These are phyloP conservation scores for Populus alba DNA, from an alignment of 345 rosid genomes.

Conservation along the genomic window DNA sequence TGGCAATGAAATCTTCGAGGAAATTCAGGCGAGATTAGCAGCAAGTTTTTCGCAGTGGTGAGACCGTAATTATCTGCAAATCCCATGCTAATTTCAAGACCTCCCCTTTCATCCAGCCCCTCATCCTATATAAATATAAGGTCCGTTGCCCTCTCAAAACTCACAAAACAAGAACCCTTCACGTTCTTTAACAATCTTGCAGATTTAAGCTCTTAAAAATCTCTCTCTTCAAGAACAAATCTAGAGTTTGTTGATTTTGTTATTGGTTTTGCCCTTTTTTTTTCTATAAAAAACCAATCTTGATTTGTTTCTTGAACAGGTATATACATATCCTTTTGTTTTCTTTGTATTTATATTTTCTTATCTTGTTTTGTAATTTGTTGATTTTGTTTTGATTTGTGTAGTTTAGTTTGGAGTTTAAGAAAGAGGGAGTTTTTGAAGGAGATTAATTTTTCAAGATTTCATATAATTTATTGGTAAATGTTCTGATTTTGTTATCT, in stretches of 20 bases:
- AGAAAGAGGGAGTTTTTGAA: neutral
- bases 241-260: neutral
- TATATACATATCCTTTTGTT: neutral
- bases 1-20: neutral
- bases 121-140: neutral
- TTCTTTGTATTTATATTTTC: neutral
- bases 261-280: neutral
- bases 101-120: neutral
- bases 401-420: neutral
- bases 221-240: neutral
- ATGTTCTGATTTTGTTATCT: neutral
- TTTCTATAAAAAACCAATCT: neutral
- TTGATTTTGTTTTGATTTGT: neutral
- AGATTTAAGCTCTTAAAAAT: neutral
- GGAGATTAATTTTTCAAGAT: neutral
- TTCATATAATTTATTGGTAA: constrained; percentile 8
- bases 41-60: neutral
- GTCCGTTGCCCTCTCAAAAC: neutral
- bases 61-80: neutral
- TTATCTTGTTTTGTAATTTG: neutral
- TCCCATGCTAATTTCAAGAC: neutral
- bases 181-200: neutral
- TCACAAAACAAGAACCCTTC: neutral
- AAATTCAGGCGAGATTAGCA: neutral
- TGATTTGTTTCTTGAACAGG: neutral